Evolutionary conservation across 257 asterid species (phyloP), one percentile per base, ranked within the genome.

Genomic region (Przewalskia tangutica): DNA sequence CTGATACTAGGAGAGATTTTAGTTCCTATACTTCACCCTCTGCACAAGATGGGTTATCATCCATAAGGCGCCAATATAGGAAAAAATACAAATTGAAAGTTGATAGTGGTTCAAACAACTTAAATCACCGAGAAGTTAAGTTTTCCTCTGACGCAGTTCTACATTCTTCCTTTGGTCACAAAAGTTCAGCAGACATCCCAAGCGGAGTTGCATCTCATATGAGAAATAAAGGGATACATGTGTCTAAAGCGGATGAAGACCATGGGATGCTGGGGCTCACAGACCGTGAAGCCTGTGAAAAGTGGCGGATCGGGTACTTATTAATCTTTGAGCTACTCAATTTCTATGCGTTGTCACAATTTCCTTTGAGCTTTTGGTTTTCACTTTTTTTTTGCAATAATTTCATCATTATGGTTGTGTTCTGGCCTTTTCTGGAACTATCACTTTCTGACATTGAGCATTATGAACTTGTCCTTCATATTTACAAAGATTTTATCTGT

Each of bases 301-400:
- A 88, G 13, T 96, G 97, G 97, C 90, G 99, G 88, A 87, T 82
- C 86, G 93, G 97, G 99, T 96, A 86, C 64, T 79, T 44, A 82
- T 59, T n/a, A n/a, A 44, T 66, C 23, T 53, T 50, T 20, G 7
- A n/a, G 77, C 67, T 34, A 42, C 56, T 77, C 71, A 50, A 75
- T 75, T 75, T 23, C 16, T 50, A 75, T 75, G 63, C 79, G 14
- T 50, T 46, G 14, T 13, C 79, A 13, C 4, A 46, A 50, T 75
- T 75, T 75, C 79, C 79, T 48, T 48, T 73, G 79, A 71, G 18
- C 58, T 44, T 73, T 73, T 8, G 8, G 59, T 46, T 27, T 44
- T 73, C 20, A 27, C 4, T 32, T 58, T 75, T 27, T 23, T 44
- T 27, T 27, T 50, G 42, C 60, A 50, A 14, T 46, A 16, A 12